Base-by-base conservation (phyloP, 2,329 filamentous ascomycete species). In the Lasiodiplodia sp. region DNA sequence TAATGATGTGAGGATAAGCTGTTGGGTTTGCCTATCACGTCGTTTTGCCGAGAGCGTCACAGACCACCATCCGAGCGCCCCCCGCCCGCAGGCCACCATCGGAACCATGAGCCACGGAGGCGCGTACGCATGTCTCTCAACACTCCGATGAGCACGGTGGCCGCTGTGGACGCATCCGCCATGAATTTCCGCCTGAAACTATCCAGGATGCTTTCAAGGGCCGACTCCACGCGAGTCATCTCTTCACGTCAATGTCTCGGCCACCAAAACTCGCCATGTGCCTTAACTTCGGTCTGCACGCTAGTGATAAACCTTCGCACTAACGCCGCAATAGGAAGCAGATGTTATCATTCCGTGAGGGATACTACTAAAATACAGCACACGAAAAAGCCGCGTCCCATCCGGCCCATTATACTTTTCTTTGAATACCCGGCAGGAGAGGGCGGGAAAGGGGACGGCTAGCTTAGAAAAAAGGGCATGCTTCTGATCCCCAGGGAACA, bases 301-400 rank as follows among this genome's bases (percentile, higher is more conserved):
- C 31, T 34, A 47, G n/a, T n/a, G 10, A 21, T 47, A 8, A n/a
- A 47, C 21, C 44, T 47, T 21, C 44, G 21, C 44, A n/a, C 18
- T n/a, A 47, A 14, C 31, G 16, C 53, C 53, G 18, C 16, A 18
- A 21, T n/a, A 21, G 53, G 44, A 56, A 56, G 53, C 53, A 56
- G 53, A 56, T 37, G 28, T 38, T 56, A 18, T 56, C 53, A 56
- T 56, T 56, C 16, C 53, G 25, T n/a, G 21, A 56, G 31, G 51
- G 16, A 56, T 56, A 56, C 31, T 56, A 56, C 53, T 56, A 56
- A 56, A 56, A 37, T 56, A 56, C 53, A 56, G 53, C 53, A 56
- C 25, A 47, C 21, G 58, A 51, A 63, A 11, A 23, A 63, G 44
- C 40, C 25, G 25, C 58, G 34, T 18, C 44, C 23, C 51, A 28